Percentiles rank a stretch among this genome's conserved stretches.
These are phyloP conservation scores for Leccinum griseonigrum DNA, from an alignment of 1,284 basidiomycete species.

Conservation along the genomic window DNA sequence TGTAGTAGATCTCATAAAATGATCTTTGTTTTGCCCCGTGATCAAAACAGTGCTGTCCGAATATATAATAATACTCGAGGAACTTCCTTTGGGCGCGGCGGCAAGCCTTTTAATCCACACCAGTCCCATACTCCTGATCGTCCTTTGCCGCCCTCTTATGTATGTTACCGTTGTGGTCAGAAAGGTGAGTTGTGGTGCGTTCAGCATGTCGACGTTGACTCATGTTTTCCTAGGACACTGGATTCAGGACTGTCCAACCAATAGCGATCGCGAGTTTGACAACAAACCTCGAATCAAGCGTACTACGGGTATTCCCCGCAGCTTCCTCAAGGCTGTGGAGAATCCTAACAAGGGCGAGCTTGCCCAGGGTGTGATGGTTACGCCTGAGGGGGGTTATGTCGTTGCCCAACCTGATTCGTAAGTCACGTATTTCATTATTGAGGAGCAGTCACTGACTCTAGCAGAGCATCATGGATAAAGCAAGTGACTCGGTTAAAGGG, in stretches of 20 bases:
- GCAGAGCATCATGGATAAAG: slow-evolving; percentile 88
- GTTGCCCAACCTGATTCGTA: slow-evolving; percentile 92
- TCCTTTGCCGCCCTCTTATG: slow-evolving; percentile 89
- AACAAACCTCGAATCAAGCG: slow-evolving; percentile 95
- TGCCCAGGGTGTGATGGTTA: slow-evolving; percentile 90
- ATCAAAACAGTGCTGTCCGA: slow-evolving; percentile 62
- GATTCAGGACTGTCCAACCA: slow-evolving; percentile 99
- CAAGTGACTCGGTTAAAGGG: slow-evolving; percentile 79
- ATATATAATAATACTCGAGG: slow-evolving; percentile 67
- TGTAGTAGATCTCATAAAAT: slow-evolving; percentile 75
- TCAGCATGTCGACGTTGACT: background rate
- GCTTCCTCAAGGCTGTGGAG: slow-evolving; percentile 96
- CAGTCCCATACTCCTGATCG: slow-evolving; percentile 54
- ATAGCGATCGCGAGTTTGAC: slow-evolving; percentile 93
- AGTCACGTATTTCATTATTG: slow-evolving; percentile 33
- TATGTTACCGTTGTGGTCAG: slow-evolving; percentile 98
- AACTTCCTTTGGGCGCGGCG: slow-evolving; percentile 54
- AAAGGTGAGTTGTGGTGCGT: slow-evolving; percentile 65
- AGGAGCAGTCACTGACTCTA: slow-evolving; percentile 7
- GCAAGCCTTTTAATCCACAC: slow-evolving; percentile 53
- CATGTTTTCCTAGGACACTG: slow-evolving; percentile 74
- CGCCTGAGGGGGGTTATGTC: slow-evolving; percentile 94
- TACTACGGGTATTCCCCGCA: slow-evolving; percentile 96
- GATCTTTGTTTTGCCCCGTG: slow-evolving; percentile 39
- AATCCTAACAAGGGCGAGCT: slow-evolving; percentile 75